Conservation (phyloP, 116 monocot genomes). For the Iris pallida region DNA sequence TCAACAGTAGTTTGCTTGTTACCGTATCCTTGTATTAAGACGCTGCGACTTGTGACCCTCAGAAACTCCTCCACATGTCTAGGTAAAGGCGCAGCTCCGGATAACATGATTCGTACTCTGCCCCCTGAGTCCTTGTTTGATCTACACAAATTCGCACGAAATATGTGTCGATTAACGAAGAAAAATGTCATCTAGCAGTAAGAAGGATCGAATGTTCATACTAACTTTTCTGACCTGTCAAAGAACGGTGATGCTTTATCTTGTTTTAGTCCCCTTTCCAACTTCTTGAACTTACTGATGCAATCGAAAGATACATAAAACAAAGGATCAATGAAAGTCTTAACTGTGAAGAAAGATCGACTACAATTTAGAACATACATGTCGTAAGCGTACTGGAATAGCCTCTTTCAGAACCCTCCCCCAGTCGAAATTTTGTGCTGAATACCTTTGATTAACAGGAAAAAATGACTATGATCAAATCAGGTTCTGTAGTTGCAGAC, state of each 20-base stretch:
- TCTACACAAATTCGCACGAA: conserved; percentile 25
- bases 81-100: conserved; percentile 88
- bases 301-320: conserved; percentile 7
- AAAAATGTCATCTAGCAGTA: not conserved
- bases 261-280: conserved; percentile 71
- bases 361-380: conserved; percentile 40
- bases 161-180: not conserved
- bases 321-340: too few species aligned
- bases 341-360: not conserved
- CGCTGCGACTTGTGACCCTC: conserved; percentile 73
- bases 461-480: not conserved
- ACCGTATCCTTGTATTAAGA: conserved; percentile 94
- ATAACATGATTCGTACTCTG: conserved; percentile 67
- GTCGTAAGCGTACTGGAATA: conserved; percentile 78
- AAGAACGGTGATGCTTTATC: conserved; percentile 83
- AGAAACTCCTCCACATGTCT: conserved; percentile 86
- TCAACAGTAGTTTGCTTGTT: conserved; percentile 1
- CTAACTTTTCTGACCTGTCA: conserved; percentile 77
- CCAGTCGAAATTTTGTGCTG: conserved; percentile 69
- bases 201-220: not conserved
- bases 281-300: conserved; percentile 68
- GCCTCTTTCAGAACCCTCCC: conserved; percentile 47
- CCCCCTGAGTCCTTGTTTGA: conserved; percentile 84
- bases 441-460: conserved; percentile 47
- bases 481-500: too few species aligned